Base-by-base conservation (phyloP, 768 basidiomycete species). In the Suillus sp. region DNA sequence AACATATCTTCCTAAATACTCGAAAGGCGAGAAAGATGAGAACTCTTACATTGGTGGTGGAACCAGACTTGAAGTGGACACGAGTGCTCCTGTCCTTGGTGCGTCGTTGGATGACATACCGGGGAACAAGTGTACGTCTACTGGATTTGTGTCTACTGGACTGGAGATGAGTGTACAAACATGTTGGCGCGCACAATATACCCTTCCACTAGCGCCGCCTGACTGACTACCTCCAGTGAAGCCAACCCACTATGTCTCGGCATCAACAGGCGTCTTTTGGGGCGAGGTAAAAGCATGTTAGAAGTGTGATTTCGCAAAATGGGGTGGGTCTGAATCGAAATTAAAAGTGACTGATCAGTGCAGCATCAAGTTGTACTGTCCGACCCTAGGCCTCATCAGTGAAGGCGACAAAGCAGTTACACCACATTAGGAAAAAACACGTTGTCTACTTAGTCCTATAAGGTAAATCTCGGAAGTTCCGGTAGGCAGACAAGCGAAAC, bases 41-140 rank as follows among this genome's bases (percentile, higher is more conserved):
- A 57, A 27, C 10, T 38, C 25, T 56, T 20, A 57, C 56, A 57
- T 25, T 57, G 56, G 56, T 20, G 18, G 37, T 25, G 35, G 55
- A 25, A 56, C 25, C 16, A 37, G 27, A 27, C 13, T 6, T 1
- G 9, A 22, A n/a, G n/a, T n/a, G n/a, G n/a, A n/a, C n/a, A 34
- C 32, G 4, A 34, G 32, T 5, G 32, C 8, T 4, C 32, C 22
- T 8, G 37, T 11, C 18, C 10, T 30, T 40, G 38, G 7, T 27
- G 38, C 10, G 18, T 27, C 10, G 18, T 4, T 8, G 25, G 5
- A 20, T 38, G 38, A 40, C 25, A 25, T 40, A 9, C 5, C 16
- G 7, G 10, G 25, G 2, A n/a, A 20, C 16, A 7, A 27, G 37
- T 18, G 5, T 27, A 27, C 9, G 37, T 25, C 16, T 25, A 6